Evolutionary conservation across 2,329 filamentous ascomycete species (phyloP), one percentile per base, ranked within the genome.

Genomic region (Ophiosphaerella herpotricha): DNA sequence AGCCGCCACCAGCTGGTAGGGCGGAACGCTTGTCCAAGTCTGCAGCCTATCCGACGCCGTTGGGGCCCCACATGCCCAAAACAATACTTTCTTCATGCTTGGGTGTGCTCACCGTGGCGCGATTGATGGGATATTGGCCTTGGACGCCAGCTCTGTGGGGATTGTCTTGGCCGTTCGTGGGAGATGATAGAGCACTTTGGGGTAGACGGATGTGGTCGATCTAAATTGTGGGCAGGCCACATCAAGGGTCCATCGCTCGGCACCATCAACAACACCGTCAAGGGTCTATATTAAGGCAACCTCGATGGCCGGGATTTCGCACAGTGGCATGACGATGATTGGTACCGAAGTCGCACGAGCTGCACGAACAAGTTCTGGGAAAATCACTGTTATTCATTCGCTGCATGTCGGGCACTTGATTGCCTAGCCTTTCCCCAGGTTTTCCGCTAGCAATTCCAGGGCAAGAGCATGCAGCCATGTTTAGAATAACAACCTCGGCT

Each of bases 401-500:
- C n/a, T 32, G n/a, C 43, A 32, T 21, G 18, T 39, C 18, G 35
- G 33, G 26, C 9, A 16, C 14, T 33, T 29, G 36, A 16, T 31
- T 35, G 33, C 4, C 13, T 36, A n/a, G 32, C 23, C 33, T 46
- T 46, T 50, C 50, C 49, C 57, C 47, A 46, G 47, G 48, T 50
- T 48, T 42, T 43, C 46, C 39, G 33, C 37, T 46, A 57, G 49
- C 44, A 42, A 52, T 55, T 46, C 50, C 46, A 24, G 45, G 49
- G 45, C 37, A 8, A 36, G 40, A 48, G 26, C 39, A 53, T 38
- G 49, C 48, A 39, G 41, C 45, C 38, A 49, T 40, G 50, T 43
- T 46, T 39, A 42, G 43, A 21, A 48, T 26, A 45, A 32, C 33
- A 49, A 47, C 38, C 39, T 57, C 50, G 52, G 52, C 24, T 54